phyloP scores from a whole-genome alignment of 106 monocot species.

The Xerophyta viscosa region DNA sequence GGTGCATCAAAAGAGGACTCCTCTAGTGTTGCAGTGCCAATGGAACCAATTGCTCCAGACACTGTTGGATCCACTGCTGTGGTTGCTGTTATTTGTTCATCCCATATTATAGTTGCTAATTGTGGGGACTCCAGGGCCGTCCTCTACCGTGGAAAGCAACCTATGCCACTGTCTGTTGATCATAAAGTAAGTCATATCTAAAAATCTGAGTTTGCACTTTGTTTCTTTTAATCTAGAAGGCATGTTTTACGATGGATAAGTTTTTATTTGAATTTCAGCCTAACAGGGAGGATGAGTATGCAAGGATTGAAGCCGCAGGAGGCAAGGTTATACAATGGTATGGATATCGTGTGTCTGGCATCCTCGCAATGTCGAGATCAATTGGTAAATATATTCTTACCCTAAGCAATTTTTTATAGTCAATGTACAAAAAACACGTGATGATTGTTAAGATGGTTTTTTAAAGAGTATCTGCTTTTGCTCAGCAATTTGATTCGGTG shows the following conservation, averaged over 20 bases:
- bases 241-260: constrained; percentile 12
- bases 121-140: constrained; percentile 98
- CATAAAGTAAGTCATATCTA: constrained; percentile 63
- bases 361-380: constrained; percentile 90
- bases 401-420: too few relatives aligned
- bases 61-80: constrained; percentile 90
- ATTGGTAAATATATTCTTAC: constrained; percentile 73
- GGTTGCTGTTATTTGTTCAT: constrained; percentile 75
- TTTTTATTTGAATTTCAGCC: constrained; percentile 43
- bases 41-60: constrained; percentile 71
- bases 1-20: constrained; percentile 5
- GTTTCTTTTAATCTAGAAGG: too few relatives aligned
- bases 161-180: constrained; percentile 76
- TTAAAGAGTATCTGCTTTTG: too few relatives aligned
- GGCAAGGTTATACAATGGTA: constrained; percentile 87
- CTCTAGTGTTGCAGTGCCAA: not conserved
- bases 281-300: constrained; percentile 76
- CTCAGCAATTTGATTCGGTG: not conserved
- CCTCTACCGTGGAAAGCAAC: constrained; percentile 73
- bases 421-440: too few relatives aligned
- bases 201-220: too few relatives aligned
- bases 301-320: constrained; percentile 75
- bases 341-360: constrained; percentile 66
- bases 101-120: constrained; percentile 79
- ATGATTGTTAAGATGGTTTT: too few relatives aligned